These are phyloP conservation scores for Russula olivacea DNA, from an alignment of 768 basidiomycete genomes.

Conservation along the genomic window DNA sequence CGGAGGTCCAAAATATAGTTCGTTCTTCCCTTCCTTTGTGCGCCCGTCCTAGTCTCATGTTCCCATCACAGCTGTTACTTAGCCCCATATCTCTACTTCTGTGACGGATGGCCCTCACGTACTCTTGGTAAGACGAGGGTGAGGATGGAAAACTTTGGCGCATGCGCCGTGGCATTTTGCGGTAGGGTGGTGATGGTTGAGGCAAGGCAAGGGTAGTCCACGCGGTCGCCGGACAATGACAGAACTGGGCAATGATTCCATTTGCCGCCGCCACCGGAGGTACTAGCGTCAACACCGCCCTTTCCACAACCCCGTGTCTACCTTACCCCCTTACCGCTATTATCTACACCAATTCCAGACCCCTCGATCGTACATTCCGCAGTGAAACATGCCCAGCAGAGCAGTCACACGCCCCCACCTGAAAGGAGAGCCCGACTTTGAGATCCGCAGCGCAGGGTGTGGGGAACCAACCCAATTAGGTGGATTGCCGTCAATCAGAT, in stretches of 20 bases:
- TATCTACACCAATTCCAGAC: slow-evolving; percentile 8
- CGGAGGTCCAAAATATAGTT: slow-evolving; percentile 95
- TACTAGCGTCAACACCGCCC: background rate
- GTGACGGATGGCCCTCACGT: background rate
- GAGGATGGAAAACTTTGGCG: background rate
- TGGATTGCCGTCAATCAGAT: background rate
- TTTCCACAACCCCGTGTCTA: slow-evolving; percentile 10
- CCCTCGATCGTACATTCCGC: slow-evolving; percentile 5
- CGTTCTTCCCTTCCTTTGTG: slow-evolving; percentile 1
- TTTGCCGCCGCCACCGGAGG: background rate
- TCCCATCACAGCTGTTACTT: slow-evolving; percentile 17
- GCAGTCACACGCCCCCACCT: background rate
- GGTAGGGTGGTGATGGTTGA: slow-evolving; percentile 11
- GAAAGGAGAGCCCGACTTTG: background rate
- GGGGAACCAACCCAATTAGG: background rate
- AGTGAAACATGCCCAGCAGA: background rate
- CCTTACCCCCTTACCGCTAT: slow-evolving; percentile 18
- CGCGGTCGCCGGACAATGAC: slow-evolving; percentile 3
- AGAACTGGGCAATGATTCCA: slow-evolving; percentile 1
- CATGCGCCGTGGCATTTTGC: slow-evolving; percentile 3
- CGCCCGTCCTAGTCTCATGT: background rate
- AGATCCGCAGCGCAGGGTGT: slow-evolving; percentile 1
- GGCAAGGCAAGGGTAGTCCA: slow-evolving; percentile 8
- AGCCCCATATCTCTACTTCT: background rate
- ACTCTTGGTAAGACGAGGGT: background rate